Evolutionary conservation across 139 green algal genomes (phyloP).

Genomic region (Chlamydomonas applanata): DNA sequence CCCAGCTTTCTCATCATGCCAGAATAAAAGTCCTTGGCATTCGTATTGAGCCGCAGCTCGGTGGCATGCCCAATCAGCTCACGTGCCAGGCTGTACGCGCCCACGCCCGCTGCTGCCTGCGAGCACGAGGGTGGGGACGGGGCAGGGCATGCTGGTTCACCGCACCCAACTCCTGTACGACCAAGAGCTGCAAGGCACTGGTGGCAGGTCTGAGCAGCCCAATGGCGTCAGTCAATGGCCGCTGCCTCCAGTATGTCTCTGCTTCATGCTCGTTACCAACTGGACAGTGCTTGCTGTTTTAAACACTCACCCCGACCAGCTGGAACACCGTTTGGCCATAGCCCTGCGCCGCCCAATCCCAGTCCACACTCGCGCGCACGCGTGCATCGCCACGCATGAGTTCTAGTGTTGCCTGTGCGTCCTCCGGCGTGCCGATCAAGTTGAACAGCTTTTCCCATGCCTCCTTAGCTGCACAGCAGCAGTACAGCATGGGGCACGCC

Average conservation of each 20-base stretch:
- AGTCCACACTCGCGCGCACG: conserved; percentile 2
- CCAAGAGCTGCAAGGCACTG: no score
- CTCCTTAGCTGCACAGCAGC: conserved; percentile 1
- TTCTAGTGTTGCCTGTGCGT: conserved; percentile 6
- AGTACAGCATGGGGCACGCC: no score
- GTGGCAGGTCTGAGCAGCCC: no score
- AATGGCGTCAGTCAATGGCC: no score
- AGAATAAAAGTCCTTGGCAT: conserved; percentile 1
- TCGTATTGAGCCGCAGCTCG: not conserved
- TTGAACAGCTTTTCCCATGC: conserved; percentile 20
- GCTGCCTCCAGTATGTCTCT: no score
- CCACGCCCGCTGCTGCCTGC: no score
- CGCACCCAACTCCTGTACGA: not conserved
- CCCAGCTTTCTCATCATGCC: not conserved
- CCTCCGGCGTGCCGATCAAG: not conserved
- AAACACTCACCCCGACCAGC: conserved; percentile 23
- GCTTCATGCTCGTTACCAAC: no score
- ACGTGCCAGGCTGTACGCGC: no score
- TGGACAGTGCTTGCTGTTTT: no score
- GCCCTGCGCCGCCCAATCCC: conserved; percentile 22
- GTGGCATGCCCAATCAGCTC: no score
- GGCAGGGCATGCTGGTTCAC: not conserved
- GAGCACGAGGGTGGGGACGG: no score
- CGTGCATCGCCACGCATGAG: conserved; percentile 15
- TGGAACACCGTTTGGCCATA: conserved; percentile 21